Evolutionary conservation across 176 grass and related monocot genomes (phyloP).

Genomic region (Hordeum marinum): DNA sequence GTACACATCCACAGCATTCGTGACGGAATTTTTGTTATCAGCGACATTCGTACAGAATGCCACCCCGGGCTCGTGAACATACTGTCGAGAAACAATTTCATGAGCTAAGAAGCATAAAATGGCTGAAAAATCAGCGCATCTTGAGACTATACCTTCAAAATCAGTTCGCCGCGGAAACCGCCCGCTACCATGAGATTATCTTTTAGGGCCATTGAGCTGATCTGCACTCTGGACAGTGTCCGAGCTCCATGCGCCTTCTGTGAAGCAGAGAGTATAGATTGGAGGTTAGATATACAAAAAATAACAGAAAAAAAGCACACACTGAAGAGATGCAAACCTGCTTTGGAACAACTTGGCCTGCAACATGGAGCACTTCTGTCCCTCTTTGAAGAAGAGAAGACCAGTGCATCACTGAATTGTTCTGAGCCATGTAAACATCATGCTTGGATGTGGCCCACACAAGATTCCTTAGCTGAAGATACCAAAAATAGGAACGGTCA

Average conservation of each 20-base stretch:
- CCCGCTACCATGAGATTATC: constrained; percentile 57
- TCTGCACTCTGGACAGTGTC: constrained; percentile 57
- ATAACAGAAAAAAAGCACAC: neutral
- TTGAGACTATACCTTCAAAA: constrained; percentile 58
- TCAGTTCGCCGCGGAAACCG: constrained; percentile 76
- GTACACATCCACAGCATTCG: constrained; percentile 61
- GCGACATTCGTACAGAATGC: constrained; percentile 56
- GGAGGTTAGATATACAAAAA: neutral
- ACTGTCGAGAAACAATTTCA: constrained; percentile 25
- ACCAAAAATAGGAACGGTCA: constrained; percentile 23
- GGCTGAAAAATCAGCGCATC: neutral
- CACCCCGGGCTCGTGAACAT: constrained; percentile 49
- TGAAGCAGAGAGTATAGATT: neutral
- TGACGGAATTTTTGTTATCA: constrained; percentile 52
- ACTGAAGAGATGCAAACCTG: constrained; percentile 24
- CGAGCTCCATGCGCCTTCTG: constrained; percentile 37
- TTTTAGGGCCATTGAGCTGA: constrained; percentile 58
- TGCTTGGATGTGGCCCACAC: constrained; percentile 86
- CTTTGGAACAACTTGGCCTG: constrained; percentile 34
- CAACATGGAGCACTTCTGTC: constrained; percentile 53
- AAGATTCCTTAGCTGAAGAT: constrained; percentile 74
- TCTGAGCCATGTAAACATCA: constrained; percentile 70
- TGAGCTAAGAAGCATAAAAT: neutral
- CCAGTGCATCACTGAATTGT: constrained; percentile 78
- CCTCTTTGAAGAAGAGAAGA: constrained; percentile 57